Percentiles rank a stretch among this genome's conserved stretches.
These are phyloP conservation scores for Dictyophora rubrovolvata DNA, from an alignment of 768 basidiomycete genomes.

Conservation along the genomic window DNA sequence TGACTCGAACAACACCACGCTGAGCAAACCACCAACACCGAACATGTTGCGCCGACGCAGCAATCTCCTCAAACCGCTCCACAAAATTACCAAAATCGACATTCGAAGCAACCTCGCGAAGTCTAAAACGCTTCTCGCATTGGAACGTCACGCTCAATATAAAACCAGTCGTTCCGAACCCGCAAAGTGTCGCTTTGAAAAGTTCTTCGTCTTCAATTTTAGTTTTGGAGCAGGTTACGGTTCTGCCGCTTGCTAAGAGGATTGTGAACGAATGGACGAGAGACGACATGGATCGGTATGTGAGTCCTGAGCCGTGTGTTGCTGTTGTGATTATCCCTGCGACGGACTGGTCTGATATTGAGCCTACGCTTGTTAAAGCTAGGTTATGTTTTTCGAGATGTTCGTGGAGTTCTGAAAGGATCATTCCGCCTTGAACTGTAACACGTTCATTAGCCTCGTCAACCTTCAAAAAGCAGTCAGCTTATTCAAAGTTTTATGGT, in stretches of 20 bases:
- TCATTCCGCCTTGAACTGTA: conserved; percentile 69
- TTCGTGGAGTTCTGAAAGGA: conserved; percentile 61
- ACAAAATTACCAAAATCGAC: conserved; percentile 55
- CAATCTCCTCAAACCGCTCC: conserved; percentile 43
- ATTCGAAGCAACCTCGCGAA: conserved; percentile 62
- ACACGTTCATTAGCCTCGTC: conserved; percentile 57
- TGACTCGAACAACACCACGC: conserved; percentile 58
- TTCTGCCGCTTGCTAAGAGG: conserved; percentile 65
- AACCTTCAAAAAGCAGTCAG: conserved; percentile 35
- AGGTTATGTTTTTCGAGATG: conserved; percentile 55
- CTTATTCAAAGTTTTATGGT: conserved; percentile 10
- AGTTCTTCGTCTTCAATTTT: conserved; percentile 54
- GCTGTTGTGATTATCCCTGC: conserved; percentile 90
- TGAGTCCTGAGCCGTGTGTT: conserved; percentile 84
- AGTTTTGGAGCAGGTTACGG: conserved; percentile 54
- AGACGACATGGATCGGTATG: conserved; percentile 72
- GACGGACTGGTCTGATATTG: conserved; percentile 93
- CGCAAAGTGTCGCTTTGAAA: conserved; percentile 85
- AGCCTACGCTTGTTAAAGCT: conserved; percentile 88
- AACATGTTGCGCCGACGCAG: conserved; percentile 71
- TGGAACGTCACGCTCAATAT: conserved; percentile 69
- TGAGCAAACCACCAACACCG: conserved; percentile 94
- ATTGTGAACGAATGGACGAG: conserved; percentile 68
- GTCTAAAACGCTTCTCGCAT: conserved; percentile 72
- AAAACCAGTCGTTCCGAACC: conserved; percentile 83